phyloP scores from a whole-genome alignment of 2,329 filamentous ascomycete genomes.

The Beauveria sp. region DNA sequence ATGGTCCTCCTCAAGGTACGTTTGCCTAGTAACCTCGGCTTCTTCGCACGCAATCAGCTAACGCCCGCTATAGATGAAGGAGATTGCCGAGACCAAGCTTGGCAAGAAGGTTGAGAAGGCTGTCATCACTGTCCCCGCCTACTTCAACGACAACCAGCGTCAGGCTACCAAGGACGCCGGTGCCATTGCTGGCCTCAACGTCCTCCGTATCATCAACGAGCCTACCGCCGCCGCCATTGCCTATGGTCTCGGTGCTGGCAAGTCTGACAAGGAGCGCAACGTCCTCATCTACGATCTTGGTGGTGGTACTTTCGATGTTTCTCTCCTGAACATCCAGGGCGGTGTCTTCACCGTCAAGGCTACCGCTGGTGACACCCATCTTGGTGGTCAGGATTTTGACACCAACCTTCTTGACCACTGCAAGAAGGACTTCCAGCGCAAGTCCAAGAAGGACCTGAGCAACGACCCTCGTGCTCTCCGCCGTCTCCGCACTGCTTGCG shows the following conservation, averaged over 20 bases:
- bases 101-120: conserved; percentile 80
- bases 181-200: conserved; percentile 84
- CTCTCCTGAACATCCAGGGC: conserved; percentile 95
- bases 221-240: conserved; percentile 92
- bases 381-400: conserved; percentile 98
- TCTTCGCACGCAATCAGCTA: conserved; percentile 5
- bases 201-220: conserved; percentile 94
- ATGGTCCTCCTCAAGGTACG: conserved; percentile 96
- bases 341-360: conserved; percentile 92
- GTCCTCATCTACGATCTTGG: conserved; percentile 94
- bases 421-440: conserved; percentile 89
- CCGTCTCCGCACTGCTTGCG: conserved; percentile 93
- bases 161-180: conserved; percentile 96
- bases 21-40: conserved; percentile 10
- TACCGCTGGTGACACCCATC: conserved; percentile 92
- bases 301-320: conserved; percentile 99
- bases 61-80: conserved; percentile 66
- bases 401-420: conserved; percentile 93
- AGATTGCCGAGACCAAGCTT: conserved; percentile 70
- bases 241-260: conserved; percentile 69
- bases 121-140: conserved; percentile 90
- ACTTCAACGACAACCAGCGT: conserved; percentile 98
- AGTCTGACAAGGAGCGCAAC: conserved; percentile 75
- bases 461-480: conserved; percentile 87
- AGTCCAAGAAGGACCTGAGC: conserved; percentile 90